Evolutionary conservation across 1,284 basidiomycete genomes (phyloP).

Genomic region (Tilletia caries): DNA sequence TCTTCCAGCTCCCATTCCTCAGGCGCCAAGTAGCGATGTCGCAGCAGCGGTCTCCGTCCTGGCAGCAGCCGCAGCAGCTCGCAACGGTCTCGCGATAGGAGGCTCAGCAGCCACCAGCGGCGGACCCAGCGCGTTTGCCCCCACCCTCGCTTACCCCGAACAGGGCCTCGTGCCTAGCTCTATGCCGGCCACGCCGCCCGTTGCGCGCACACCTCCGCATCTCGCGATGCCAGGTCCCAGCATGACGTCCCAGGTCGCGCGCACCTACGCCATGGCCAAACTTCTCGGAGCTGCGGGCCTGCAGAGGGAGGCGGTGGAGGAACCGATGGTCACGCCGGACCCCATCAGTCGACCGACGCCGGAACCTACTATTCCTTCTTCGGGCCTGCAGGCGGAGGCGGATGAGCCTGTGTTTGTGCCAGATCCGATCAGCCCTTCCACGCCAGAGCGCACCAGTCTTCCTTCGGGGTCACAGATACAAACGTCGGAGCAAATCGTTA

Average conservation of each 20-base stretch:
- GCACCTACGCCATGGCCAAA: conserved; percentile 12
- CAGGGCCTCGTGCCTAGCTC: neutral
- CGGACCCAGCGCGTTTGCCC: neutral
- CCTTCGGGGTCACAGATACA: too few species aligned
- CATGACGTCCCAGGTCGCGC: conserved; percentile 4
- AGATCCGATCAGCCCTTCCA: too few species aligned
- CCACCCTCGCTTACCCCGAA: neutral
- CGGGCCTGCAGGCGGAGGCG: too few species aligned
- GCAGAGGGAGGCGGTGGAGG: neutral
- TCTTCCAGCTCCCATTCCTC: neutral
- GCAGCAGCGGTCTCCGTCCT: neutral
- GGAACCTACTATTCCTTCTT: too few species aligned
- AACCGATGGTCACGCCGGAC: neutral
- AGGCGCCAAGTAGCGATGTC: neutral
- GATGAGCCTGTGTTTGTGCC: too few species aligned
- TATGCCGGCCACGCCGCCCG: neutral
- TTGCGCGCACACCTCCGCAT: conserved; percentile 1
- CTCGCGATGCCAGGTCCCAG: neutral
- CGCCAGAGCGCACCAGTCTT: too few species aligned
- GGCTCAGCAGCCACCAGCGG: neutral
- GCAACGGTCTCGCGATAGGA: neutral
- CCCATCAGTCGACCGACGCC: too few species aligned
- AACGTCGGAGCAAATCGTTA: too few species aligned
- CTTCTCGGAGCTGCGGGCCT: conserved; percentile 7
- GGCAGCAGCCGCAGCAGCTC: neutral